Conservation (phyloP, 23 red algal species). For the Cyanidiococcus yangmingshanensis region DNA sequence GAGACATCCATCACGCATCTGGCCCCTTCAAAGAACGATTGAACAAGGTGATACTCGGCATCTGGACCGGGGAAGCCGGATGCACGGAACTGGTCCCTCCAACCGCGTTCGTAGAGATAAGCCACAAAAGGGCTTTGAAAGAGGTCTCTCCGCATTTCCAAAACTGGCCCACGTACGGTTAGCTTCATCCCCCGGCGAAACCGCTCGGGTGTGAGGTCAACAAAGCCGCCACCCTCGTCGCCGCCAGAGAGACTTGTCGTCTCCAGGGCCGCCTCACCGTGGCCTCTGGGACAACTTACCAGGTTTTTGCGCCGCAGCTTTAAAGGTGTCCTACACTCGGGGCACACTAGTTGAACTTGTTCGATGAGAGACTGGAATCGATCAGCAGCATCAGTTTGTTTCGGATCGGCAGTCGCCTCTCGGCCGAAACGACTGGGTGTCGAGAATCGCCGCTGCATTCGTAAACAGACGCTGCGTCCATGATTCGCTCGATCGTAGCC, state of each 20-base stretch:
- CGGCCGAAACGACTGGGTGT: too few species aligned
- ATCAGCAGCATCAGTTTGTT: too few species aligned
- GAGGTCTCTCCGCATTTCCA: slow-evolving; percentile 31
- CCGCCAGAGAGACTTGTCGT: neutral
- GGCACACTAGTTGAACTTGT: neutral
- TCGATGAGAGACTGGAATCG: neutral
- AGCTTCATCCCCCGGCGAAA: neutral
- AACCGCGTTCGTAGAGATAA: slow-evolving; percentile 85
- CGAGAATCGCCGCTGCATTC: too few species aligned
- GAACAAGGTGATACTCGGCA: slow-evolving; percentile 32
- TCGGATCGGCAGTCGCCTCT: too few species aligned
- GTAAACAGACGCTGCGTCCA: too few species aligned
- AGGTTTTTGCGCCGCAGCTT: neutral
- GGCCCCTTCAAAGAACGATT: neutral
- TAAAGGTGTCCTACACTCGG: neutral
- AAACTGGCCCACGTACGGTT: neutral
- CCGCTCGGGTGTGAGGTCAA: neutral
- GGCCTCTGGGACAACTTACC: neutral
- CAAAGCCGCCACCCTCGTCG: neutral
- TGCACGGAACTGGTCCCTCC: slow-evolving; percentile 52
- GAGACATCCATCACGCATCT: slow-evolving; percentile 44
- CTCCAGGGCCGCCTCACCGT: neutral
- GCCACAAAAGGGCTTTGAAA: slow-evolving; percentile 61
- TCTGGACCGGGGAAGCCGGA: slow-evolving; percentile 66
- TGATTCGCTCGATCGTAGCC: too few species aligned